phyloP scores from a whole-genome alignment of 257 asterid species.

The Cynanchum wilfordii region DNA sequence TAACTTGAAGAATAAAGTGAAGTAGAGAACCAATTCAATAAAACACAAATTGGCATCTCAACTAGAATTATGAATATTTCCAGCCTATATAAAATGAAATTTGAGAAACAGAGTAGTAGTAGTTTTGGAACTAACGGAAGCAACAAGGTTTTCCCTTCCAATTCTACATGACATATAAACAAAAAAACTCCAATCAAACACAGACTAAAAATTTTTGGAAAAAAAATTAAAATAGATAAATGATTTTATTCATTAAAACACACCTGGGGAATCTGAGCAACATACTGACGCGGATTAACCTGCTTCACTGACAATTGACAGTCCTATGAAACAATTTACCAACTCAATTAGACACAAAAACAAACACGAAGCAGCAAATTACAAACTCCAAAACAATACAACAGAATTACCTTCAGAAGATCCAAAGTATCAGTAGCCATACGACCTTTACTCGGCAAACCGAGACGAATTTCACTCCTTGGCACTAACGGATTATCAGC shows the following conservation, averaged over 20 bases:
- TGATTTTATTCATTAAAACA: background rate
- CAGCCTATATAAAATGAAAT: background rate
- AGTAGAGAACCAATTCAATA: background rate
- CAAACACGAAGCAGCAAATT: background rate
- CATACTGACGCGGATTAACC: slow-evolving; percentile 94
- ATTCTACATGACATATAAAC: background rate
- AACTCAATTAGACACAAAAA: background rate
- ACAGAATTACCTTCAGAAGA: slow-evolving; percentile 67
- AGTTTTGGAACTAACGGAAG: background rate
- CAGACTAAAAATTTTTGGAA: background rate
- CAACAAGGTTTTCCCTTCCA: background rate
- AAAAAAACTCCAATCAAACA: background rate
- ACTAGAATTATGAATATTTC: background rate
- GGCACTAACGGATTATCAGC: slow-evolving; percentile 33
- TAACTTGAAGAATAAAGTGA: background rate
- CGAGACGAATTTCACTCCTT: slow-evolving; percentile 78
- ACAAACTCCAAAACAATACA: background rate
- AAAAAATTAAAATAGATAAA: background rate
- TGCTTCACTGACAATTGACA: slow-evolving; percentile 97
- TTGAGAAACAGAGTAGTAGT: background rate
- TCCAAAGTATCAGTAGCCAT: slow-evolving; percentile 90
- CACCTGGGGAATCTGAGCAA: slow-evolving; percentile 94
- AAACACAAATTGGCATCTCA: background rate
- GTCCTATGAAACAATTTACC: slow-evolving; percentile 37
- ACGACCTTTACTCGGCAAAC: slow-evolving; percentile 97